phyloP scores from a whole-genome alignment of 805 yeast genomes.

The Vanderwaltozyma tropicalis region DNA sequence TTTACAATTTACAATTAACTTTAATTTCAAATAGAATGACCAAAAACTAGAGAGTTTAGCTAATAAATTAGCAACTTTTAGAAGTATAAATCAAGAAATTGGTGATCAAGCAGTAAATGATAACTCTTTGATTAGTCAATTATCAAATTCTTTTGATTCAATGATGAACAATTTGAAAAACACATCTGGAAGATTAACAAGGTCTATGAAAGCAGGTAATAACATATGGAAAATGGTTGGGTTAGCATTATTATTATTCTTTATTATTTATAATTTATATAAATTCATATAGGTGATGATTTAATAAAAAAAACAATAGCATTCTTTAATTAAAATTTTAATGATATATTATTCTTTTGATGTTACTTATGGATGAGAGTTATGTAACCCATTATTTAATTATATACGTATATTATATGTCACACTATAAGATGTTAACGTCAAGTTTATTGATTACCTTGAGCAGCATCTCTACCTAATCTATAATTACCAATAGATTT shows the following conservation, averaged over 20 bases:
- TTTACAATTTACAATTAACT: not conserved
- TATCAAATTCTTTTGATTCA: conserved; percentile 42
- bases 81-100: conserved; percentile 58
- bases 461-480: conserved; percentile 69
- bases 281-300: conserved; percentile 30
- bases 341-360: too few relatives aligned
- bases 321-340: not conserved
- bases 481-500: conserved; percentile 83
- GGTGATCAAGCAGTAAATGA: conserved; percentile 53
- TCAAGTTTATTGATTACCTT: conserved; percentile 15
- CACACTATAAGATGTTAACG: not conserved
- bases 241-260: conserved; percentile 42
- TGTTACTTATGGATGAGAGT: too few relatives aligned
- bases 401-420: not conserved
- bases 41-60: conserved; percentile 52
- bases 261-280: conserved; percentile 46
- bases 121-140: conserved; percentile 30
- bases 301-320: not conserved
- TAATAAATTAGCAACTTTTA: conserved; percentile 50
- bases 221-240: conserved; percentile 51
- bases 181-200: conserved; percentile 41
- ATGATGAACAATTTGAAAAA: conserved; percentile 40
- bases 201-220: conserved; percentile 50
- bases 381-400: too few relatives aligned
- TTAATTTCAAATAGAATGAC: conserved; percentile 40